These are phyloP conservation scores for Oidium heveae DNA, from an alignment of 2,329 filamentous ascomycete genomes.

Conservation along the genomic window DNA sequence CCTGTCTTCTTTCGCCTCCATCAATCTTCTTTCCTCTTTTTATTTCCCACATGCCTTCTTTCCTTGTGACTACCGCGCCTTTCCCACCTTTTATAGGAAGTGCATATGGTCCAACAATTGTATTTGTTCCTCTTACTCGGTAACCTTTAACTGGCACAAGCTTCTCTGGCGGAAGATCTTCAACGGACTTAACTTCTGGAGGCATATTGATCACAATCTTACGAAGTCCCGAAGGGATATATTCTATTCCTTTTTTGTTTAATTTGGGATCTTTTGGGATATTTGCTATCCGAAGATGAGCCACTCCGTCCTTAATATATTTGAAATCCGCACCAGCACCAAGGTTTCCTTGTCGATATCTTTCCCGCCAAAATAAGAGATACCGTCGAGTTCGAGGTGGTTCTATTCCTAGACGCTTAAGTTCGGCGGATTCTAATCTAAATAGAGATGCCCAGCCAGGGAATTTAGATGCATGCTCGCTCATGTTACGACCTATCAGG, in stretches of 20 bases:
- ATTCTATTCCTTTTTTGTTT: constrained; percentile 23
- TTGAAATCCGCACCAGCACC: constrained; percentile 65
- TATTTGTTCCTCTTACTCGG: constrained; percentile 38
- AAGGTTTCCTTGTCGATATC: constrained; percentile 51
- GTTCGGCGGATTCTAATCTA: constrained; percentile 48
- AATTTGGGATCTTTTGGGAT: constrained; percentile 2
- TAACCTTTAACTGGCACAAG: constrained; percentile 35
- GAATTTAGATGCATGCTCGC: constrained; percentile 64
- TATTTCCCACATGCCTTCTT: constrained; percentile 86
- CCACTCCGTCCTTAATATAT: constrained; percentile 34
- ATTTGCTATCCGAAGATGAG: constrained; percentile 24
- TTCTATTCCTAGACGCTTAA: constrained; percentile 68
- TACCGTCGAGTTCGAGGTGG: constrained; percentile 63
- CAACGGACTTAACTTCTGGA: constrained; percentile 16
- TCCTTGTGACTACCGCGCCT: constrained; percentile 40
- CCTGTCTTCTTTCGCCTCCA: constrained; percentile 75
- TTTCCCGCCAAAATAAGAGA: constrained; percentile 66
- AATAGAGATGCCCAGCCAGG: constrained; percentile 80
- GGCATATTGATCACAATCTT: constrained; percentile 33
- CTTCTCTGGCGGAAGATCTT: constrained; percentile 13
- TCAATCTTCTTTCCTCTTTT: constrained; percentile 75
- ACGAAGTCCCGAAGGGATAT: constrained; percentile 25
- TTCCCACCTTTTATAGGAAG: constrained; percentile 38
- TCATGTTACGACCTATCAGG: constrained; percentile 70
- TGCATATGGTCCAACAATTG: constrained; percentile 52